Evolutionary conservation across 768 basidiomycete genomes (phyloP), one percentile per base, ranked within the genome.

Genomic region (Naganishia vaughanmartiniae): DNA sequence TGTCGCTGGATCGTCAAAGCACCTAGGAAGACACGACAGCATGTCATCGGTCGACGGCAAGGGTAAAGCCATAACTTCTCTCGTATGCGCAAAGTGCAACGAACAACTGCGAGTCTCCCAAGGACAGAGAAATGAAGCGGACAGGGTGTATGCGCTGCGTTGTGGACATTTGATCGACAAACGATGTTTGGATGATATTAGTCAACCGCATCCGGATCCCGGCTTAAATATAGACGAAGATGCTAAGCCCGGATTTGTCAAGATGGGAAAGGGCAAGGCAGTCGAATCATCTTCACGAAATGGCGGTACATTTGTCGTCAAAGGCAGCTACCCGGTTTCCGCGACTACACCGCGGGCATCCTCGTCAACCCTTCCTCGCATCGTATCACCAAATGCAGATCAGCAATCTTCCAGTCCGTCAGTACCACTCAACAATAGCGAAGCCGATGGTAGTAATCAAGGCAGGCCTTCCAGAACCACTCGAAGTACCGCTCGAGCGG

Each of bases 141-240:
- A 79, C 65, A 66, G 73, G 54, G 72, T 81, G 26, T 78, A 73
- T 74, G 70, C 72, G 2, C 53, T 79, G 4, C 55, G 75, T 21
- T 81, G 80, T 45, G 80, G 80, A 9, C 80, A 81, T 67, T 51
- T 78, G 51, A 54, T 81, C 26, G 76, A 81, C 66, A 74, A 79
- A 51, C 70, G 67, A 65, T 81, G 80, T 72, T 67, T 81, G 4
- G 58, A 74, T 34, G 60, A 56, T 28, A 28, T 79, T 10, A 70
- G 70, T 5, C 74, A 65, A 15, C 78, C 79, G 0, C 65, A 24
- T 3, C 70, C 73, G 30, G 28, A 33, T 6, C 28, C 30, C 14
- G 53, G 48, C 15, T 34, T 39, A n/a, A 36, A 39, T 10, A 6
- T 34, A 26, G 67, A 67, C 24, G 63, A 74, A 5, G 67, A 69